These are phyloP conservation scores for Sclerotinia subarctica DNA, from an alignment of 2,329 filamentous ascomycete genomes.

Conservation along the genomic window DNA sequence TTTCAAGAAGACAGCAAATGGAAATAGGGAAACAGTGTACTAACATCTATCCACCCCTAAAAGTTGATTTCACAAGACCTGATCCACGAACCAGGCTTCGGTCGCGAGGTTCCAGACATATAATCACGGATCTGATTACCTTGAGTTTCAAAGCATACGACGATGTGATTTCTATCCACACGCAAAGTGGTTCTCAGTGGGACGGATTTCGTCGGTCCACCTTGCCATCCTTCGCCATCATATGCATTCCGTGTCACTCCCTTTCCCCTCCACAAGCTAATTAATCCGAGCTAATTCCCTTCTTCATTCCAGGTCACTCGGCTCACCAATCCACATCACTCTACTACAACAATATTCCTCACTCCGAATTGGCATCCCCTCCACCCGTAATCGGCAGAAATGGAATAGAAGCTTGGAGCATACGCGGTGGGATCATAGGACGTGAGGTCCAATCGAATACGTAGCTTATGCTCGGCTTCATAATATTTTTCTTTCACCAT, in stretches of 20 bases:
- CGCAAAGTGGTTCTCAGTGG: constrained; percentile 47
- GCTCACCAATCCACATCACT: constrained; percentile 31
- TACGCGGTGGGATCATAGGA: constrained; percentile 30
- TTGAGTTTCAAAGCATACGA: constrained; percentile 51
- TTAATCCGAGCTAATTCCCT: no score
- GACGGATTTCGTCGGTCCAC: constrained; percentile 41
- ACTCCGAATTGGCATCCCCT: no score
- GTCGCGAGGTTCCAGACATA: constrained; percentile 24
- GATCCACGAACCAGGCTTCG: constrained; percentile 26
- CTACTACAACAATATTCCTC: constrained; percentile 38
- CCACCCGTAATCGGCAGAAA: no score
- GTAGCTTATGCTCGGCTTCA: constrained; percentile 41
- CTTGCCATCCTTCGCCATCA: no score
- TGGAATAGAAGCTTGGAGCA: constrained; percentile 27
- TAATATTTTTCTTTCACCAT: constrained; percentile 39
- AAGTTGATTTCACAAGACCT: constrained; percentile 26
- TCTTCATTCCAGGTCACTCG: constrained; percentile 31
- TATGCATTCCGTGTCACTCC: neutral
- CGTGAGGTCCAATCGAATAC: constrained; percentile 51
- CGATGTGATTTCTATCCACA: constrained; percentile 48
- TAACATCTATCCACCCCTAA: constrained; percentile 1
- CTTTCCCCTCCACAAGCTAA: neutral
- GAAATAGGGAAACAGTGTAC: neutral
- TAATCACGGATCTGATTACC: constrained; percentile 18
- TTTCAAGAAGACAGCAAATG: neutral